A percentile compares a stretch with the other conserved stretches of the same genome.
Evolutionary conservation across 2,329 filamentous ascomycete species (phyloP).

Genomic region (Fusarium oxysporum): DNA sequence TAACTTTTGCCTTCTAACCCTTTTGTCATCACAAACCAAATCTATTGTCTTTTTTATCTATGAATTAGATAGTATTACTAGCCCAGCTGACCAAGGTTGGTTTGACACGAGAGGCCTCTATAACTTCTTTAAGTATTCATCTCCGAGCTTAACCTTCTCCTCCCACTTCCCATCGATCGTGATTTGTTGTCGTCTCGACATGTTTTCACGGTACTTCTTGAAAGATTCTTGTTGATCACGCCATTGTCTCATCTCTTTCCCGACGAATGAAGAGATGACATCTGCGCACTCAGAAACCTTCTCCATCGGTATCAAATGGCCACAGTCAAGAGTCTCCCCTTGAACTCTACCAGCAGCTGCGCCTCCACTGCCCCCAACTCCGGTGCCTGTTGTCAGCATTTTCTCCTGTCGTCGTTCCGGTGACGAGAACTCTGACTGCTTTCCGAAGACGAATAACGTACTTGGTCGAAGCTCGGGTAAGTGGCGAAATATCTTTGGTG

Average conservation of each 20-base stretch:
- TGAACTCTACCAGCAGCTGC: neutral
- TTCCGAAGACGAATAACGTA: neutral
- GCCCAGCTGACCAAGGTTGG: too few species aligned
- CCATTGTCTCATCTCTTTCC: neutral
- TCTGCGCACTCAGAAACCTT: constrained; percentile 2
- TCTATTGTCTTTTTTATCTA: too few species aligned
- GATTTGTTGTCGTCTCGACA: neutral
- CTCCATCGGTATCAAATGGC: constrained; percentile 5
- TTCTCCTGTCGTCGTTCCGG: neutral
- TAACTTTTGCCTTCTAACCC: neutral
- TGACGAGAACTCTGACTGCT: neutral
- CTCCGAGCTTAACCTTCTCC: neutral
- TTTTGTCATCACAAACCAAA: too few species aligned
- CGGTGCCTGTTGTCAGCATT: neutral
- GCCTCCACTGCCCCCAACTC: neutral
- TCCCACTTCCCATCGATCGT: neutral
- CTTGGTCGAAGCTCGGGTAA: constrained; percentile 1
- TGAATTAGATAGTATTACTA: too few species aligned
- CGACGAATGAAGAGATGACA: neutral
- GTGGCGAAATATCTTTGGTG: neutral
- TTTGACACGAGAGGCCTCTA: too few species aligned
- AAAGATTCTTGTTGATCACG: neutral
- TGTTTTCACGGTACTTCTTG: neutral
- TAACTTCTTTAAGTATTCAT: neutral
- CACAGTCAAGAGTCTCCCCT: neutral